Base-by-base conservation (phyloP, 768 basidiomycete genomes). In the Boletus huronensis region DNA sequence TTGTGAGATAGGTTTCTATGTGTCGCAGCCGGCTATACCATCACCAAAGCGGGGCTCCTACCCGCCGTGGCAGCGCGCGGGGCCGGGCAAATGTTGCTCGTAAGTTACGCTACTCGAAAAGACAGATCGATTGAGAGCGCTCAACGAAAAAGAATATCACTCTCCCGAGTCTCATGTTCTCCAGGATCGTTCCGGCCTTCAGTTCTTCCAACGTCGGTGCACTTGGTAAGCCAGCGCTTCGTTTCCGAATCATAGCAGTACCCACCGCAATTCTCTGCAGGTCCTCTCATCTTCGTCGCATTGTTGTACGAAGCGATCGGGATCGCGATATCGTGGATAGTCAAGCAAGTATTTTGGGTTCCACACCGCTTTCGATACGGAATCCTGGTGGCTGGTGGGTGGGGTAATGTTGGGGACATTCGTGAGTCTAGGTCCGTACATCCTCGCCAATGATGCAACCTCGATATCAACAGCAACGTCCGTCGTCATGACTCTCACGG, bases 321-420 rank as follows among this genome's bases (percentile, higher is more conserved):
- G 7, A 64, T 82, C 9, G 34, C 67, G 7, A 74, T 84, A 23
- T 81, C 82, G 0, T 83, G 77, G 74, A 44, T 79, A n/a, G 70
- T 82, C 50, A 80, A 79, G 46, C 79, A 80, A 57, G 60, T 86
- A 47, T 89, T 86, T 61, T 90, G 87, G 82, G 87, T 90, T 3
- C 89, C 89, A 1, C 84, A 88, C 62, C 78, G 85, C 26, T 90
- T 90, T 63, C 75, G 88, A 44, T 81, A 83, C 61, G 90, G 88
- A 0, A 76, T 90, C 23, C 62, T 90, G 0, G 80, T 81, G 3
- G 86, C 87, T 0, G 88, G 87, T 36, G 81, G 79, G 3, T 90
- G 82, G 81, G 79, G 75, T 9, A 90, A 89, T 60, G 79, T 79
- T 41, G 86, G 83, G 9, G 88, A 88, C 62, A 79, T 90, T 31